A percentile compares a stretch with the other conserved stretches of the same genome.
Evolutionary conservation across 495 filamentous ascomycete species (phyloP).

Genomic region (Penicillium crystallinum): DNA sequence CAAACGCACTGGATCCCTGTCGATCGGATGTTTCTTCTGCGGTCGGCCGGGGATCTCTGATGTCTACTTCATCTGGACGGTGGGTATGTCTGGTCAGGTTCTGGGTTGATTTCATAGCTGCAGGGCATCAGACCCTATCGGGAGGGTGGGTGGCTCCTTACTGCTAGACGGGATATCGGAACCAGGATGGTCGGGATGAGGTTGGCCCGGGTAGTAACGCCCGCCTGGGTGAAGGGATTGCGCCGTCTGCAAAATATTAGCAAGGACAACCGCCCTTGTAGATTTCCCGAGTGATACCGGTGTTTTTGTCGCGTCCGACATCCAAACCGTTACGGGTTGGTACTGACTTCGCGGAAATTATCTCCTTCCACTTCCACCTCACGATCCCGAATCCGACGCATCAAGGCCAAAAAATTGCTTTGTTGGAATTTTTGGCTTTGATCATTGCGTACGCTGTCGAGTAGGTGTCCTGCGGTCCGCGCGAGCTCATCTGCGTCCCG

Average conservation of each 20-base stretch:
- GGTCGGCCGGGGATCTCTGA: constrained; percentile 1
- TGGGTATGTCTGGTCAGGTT: constrained; percentile 14
- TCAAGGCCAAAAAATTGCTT: constrained; percentile 70
- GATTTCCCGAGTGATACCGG: constrained; percentile 35
- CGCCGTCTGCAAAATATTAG: constrained; percentile 35
- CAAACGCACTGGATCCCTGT: constrained; percentile 10
- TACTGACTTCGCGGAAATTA: constrained; percentile 53
- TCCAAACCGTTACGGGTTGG: constrained; percentile 35
- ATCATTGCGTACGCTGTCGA: constrained; percentile 65
- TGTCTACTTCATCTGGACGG: constrained; percentile 7
- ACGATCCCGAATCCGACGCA: constrained; percentile 58
- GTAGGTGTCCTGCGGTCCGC: constrained; percentile 62
- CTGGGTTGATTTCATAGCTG: constrained; percentile 1
- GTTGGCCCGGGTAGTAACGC: constrained; percentile 39
- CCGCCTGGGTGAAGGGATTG: constrained; percentile 52
- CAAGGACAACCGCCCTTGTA: constrained; percentile 28
- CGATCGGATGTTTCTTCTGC: constrained; percentile 15
- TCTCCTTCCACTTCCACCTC: constrained; percentile 51
- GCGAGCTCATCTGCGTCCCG: constrained; percentile 63
- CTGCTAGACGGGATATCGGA: constrained; percentile 5
- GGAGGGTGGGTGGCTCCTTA: constrained; percentile 17
- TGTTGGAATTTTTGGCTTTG: constrained; percentile 68
- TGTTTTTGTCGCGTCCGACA: constrained; percentile 36
- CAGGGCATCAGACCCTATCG: constrained; percentile 5
- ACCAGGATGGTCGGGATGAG: constrained; percentile 3